Evolutionary conservation across 2,329 filamentous ascomycete species (phyloP).

Genomic region (Amylocarpus encephaloides): DNA sequence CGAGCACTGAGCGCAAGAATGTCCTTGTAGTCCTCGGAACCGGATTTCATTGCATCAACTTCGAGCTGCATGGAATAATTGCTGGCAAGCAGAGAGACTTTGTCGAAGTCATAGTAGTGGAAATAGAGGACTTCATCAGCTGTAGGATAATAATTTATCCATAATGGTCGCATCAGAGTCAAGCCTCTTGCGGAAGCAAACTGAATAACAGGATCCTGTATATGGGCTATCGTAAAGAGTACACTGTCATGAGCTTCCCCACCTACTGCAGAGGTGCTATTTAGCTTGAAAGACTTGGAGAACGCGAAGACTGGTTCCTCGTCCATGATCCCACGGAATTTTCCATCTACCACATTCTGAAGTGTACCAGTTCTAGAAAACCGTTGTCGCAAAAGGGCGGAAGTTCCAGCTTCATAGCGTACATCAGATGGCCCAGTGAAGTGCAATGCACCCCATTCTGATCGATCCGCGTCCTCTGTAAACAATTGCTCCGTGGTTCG

Average conservation of each 20-base stretch:
- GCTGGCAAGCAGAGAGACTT: constrained; percentile 56
- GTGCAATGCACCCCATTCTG: constrained; percentile 78
- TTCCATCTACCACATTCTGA: constrained; percentile 58
- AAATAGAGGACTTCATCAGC: constrained; percentile 61
- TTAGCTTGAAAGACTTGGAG: constrained; percentile 54
- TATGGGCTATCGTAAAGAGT: constrained; percentile 69
- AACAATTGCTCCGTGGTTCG: constrained; percentile 60
- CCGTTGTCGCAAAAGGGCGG: constrained; percentile 55
- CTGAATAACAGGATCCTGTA: constrained; percentile 73
- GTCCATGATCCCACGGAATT: constrained; percentile 65
- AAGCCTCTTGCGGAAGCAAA: constrained; percentile 70
- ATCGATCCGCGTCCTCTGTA: constrained; percentile 65
- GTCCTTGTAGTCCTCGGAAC: constrained; percentile 68
- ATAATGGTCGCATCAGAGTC: constrained; percentile 72
- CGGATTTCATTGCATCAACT: constrained; percentile 65
- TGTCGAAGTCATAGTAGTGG: constrained; percentile 68
- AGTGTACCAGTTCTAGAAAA: constrained; percentile 65
- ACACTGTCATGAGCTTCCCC: constrained; percentile 42
- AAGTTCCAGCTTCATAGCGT: constrained; percentile 65
- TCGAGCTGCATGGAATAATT: constrained; percentile 69
- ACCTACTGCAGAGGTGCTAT: constrained; percentile 29
- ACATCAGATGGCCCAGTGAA: constrained; percentile 66
- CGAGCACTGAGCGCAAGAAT: constrained; percentile 72
- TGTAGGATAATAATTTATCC: constrained; percentile 66
- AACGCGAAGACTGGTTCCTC: constrained; percentile 80